Evolutionary conservation across 2,329 filamentous ascomycete genomes (phyloP), one percentile per base, ranked within the genome.

Genomic region (Aspergillus pseudoterreus): DNA sequence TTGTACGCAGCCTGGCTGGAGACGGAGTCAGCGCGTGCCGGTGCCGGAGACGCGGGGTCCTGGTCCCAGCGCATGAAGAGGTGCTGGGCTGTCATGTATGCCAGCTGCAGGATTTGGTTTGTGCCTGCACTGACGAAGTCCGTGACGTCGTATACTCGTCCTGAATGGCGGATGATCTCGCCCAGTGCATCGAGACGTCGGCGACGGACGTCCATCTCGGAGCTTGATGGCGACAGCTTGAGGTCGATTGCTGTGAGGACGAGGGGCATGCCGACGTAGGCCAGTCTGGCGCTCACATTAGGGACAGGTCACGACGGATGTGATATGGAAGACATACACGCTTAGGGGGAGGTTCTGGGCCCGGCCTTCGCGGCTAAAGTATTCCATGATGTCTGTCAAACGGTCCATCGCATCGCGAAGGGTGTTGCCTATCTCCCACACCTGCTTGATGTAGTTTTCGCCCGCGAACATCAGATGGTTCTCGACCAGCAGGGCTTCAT

Each of bases 321-420:
- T 30, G 27, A 4, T 30, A 4, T 30, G 27, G 4, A 30, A 30
- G 8, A 70, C 73, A 59, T 60, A 77, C 73, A 76, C 75, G 53
- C 73, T 78, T 11, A 79, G 74, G 3, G 78, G 78, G 0, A 79
- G 61, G 66, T 71, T 77, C 6, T 75, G 71, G 5, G 70, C 74
- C 2, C 78, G 68, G 2, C 71, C 70, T n/a, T 74, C 69, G 11
- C 74, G 67, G 3, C 77, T 71, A 4, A 80, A 71, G 49, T 77
- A 74, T 38, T 78, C 77, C 39, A 80, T 67, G 10, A 75, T 75
- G 50, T 72, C 68, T 0, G 74, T 78, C 6, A 78, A 68, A 0
- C 75, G 72, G 4, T 67, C 69, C 8, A 75, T 71, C 2, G 75
- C 75, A 17, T 75, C 71, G 45, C 76, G 72, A 3, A 79, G 67